Conservation (phyloP, 257 asterid species). For the Plantago ovata region DNA sequence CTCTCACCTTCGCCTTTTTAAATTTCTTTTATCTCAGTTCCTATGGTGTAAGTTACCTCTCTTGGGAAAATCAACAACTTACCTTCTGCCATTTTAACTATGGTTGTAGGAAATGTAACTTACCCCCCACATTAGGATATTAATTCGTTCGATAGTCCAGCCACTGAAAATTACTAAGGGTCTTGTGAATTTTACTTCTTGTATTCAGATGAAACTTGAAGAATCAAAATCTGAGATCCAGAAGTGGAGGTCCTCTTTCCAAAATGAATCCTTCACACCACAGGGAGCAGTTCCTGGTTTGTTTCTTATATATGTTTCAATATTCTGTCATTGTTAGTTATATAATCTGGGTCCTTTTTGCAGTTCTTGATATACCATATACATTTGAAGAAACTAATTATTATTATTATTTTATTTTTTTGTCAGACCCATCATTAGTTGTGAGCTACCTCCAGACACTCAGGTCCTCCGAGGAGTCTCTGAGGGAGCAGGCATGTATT, state of each 20-base stretch:
- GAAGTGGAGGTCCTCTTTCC: conserved; percentile 91
- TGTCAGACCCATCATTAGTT: conserved; percentile 59
- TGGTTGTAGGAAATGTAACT: not conserved
- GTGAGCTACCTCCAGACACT: conserved; percentile 70
- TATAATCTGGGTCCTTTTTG: not conserved
- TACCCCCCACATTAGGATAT: no score
- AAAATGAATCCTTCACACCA: conserved; percentile 65
- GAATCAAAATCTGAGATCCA: conserved; percentile 81
- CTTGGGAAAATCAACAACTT: no score
- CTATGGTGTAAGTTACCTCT: not conserved
- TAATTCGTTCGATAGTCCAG: not conserved
- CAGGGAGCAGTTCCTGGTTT: conserved; percentile 75
- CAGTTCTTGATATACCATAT: not conserved
- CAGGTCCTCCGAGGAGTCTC: conserved; percentile 84
- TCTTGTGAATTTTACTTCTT: conserved; percentile 16
- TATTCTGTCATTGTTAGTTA: conserved; percentile 14
- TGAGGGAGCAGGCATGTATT: conserved; percentile 80
- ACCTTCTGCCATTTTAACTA: not conserved
- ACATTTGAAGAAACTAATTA: conserved; percentile 16
- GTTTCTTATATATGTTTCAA: conserved; percentile 21
- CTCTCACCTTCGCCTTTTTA: not conserved
- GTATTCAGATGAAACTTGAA: conserved; percentile 65
- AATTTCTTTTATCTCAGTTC: not conserved
- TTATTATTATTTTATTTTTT: conserved; percentile 21
- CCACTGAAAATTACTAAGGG: not conserved